phyloP scores from a whole-genome alignment of 2,329 filamentous ascomycete genomes.

The Fonsecaea pedrosoi region DNA sequence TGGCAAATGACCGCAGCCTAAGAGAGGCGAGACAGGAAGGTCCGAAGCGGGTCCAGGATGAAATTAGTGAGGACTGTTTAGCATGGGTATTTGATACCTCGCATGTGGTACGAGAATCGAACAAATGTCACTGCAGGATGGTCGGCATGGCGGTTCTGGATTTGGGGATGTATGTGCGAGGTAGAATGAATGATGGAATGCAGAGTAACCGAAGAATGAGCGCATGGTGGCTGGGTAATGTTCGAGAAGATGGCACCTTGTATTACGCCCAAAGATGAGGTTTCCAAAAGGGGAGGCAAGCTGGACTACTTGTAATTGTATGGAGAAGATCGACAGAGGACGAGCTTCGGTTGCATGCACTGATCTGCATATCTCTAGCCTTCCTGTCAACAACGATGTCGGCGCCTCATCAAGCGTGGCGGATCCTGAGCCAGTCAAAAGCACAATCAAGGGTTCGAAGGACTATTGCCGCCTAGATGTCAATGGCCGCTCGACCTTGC shows the following conservation, averaged over 20 bases:
- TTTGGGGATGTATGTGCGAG: background rate
- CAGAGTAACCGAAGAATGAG: constrained; percentile 5
- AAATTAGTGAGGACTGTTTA: constrained; percentile 2
- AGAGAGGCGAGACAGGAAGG: background rate
- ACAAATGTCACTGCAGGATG: background rate
- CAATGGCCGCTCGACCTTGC: background rate
- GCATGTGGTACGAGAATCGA: background rate
- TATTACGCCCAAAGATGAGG: background rate
- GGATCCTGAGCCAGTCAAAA: constrained; percentile 7
- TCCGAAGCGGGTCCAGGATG: background rate
- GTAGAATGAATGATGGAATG: background rate
- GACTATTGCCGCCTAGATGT: background rate
- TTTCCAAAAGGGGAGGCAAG: background rate
- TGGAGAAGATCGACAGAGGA: background rate
- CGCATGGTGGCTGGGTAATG: constrained; percentile 9
- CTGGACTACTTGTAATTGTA: background rate
- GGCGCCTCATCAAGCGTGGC: background rate
- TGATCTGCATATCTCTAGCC: background rate
- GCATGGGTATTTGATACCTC: constrained; percentile 10
- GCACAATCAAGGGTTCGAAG: constrained; percentile 9
- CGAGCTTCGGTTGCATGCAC: background rate
- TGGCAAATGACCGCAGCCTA: background rate
- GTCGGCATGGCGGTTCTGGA: background rate
- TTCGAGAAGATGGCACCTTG: constrained; percentile 8
- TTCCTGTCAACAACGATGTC: constrained; percentile 5